Base-by-base conservation (phyloP, 2,329 filamentous ascomycete genomes). In the Proliferodiscus dingleyae region DNA sequence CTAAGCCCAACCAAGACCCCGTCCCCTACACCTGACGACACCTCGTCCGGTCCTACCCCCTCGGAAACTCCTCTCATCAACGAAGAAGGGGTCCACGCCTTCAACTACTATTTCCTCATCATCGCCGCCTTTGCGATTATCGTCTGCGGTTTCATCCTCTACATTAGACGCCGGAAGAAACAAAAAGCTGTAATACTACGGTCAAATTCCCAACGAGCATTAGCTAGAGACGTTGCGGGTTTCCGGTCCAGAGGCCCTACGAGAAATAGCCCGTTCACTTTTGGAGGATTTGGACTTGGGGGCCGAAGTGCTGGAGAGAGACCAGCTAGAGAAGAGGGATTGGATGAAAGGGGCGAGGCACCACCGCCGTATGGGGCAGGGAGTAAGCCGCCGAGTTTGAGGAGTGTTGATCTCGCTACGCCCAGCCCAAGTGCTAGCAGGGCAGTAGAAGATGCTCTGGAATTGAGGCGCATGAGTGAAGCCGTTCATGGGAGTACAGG, bases 321-420 rank as follows among this genome's bases (percentile, higher is more conserved):
- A n/a, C n/a, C n/a, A n/a, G n/a, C n/a, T 28, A 46, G 46, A 22
- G 43, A 73, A 37, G 81, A 85, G 52, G 81, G 81, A 0, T 62
- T 84, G 45, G 74, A 85, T 58, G 80, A 83, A 65, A 63, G 73
- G 34, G 81, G 81, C 22, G 79, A 84, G 61, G 78, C 80, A 8
- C 81, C 81, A 40, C 81, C 81, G 38, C 78, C 81, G 0, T 85
- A 85, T 60, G 68, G 47, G 4, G 51, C 52, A 9, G 56, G 48
- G 3, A 38, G 33, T 3, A 63, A 63, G 34, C 60, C 61, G 13
- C 59, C 60, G 24, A 63, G 59, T 50, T 41, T 61, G 34, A 49
- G 49, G 40, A 52, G 26, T 37, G 9, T 15, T 29, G 45, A 46
- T 37, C 6, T 21, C 7, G 16, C 18, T 32, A 21, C 37, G 11